phyloP scores from a whole-genome alignment of 495 filamentous ascomycete genomes.

The Neohortaea acidophila region DNA sequence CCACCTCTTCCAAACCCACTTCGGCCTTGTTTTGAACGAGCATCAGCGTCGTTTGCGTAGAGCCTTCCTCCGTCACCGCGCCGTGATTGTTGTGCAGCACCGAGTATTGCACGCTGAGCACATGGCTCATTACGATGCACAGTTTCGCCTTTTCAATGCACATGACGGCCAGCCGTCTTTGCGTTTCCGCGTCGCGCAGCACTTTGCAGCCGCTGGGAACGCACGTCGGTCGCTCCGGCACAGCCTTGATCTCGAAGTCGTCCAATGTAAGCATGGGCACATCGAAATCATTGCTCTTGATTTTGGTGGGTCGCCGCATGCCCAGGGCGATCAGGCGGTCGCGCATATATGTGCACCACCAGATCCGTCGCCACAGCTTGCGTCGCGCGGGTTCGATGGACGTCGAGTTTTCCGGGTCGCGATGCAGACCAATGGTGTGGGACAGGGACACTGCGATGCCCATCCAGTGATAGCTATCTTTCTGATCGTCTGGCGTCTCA shows the following conservation, averaged over 20 bases:
- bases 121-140: conserved; percentile 70
- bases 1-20: conserved; percentile 58
- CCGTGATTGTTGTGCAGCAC: conserved; percentile 67
- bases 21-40: conserved; percentile 71
- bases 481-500: conserved; percentile 76
- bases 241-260: conserved; percentile 64
- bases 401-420: conserved; percentile 57
- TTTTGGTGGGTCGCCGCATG: conserved; percentile 75
- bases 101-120: conserved; percentile 77
- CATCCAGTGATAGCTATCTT: conserved; percentile 89
- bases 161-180: conserved; percentile 63
- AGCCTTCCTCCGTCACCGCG: conserved; percentile 42
- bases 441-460: conserved; percentile 69
- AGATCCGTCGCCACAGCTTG: conserved; percentile 76
- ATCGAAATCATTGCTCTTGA: conserved; percentile 80
- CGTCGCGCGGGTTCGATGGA: conserved; percentile 51
- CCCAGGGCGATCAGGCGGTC: conserved; percentile 78
- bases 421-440: conserved; percentile 71
- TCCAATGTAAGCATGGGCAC: conserved; percentile 71
- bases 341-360: conserved; percentile 89
- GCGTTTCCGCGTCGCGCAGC: conserved; percentile 45
- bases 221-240: conserved; percentile 44
- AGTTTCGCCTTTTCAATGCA: conserved; percentile 85
- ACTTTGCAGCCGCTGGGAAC: conserved; percentile 53
- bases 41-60: conserved; percentile 73